phyloP scores from a whole-genome alignment of 2,329 filamentous ascomycete species.

The Beauveria bassiana region DNA sequence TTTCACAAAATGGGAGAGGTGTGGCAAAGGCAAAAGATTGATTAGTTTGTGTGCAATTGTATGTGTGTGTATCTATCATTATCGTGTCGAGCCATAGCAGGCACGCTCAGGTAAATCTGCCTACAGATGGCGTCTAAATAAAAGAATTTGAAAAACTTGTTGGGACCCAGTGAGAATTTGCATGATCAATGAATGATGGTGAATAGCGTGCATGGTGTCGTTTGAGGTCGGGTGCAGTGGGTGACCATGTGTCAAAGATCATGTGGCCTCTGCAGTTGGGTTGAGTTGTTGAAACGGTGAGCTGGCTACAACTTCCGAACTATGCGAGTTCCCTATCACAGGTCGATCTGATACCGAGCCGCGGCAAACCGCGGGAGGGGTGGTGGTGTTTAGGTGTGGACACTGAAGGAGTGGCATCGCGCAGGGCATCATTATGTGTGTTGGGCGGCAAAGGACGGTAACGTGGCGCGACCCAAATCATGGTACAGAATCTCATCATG shows the following conservation, averaged over 20 bases:
- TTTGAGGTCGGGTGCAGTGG: not conserved
- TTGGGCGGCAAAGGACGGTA: no score
- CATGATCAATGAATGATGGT: not conserved
- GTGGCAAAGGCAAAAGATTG: not conserved
- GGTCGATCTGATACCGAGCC: not conserved
- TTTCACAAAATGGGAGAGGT: not conserved
- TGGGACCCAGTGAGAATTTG: not conserved
- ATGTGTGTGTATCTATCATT: slow-evolving; percentile 3
- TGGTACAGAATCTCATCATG: no score
- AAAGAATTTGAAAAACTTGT: not conserved
- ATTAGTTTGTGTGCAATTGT: slow-evolving; percentile 4
- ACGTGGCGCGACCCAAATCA: no score
- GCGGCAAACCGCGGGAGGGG: not conserved
- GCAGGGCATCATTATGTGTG: no score
- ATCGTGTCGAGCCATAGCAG: not conserved
- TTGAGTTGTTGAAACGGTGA: not conserved
- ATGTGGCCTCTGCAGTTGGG: not conserved
- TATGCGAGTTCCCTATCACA: not conserved
- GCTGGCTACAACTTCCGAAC: not conserved
- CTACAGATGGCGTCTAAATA: not conserved
- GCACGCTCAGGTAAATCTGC: not conserved
- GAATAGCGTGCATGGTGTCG: not conserved
- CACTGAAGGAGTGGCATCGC: no score
- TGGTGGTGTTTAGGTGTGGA: not conserved
- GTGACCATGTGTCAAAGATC: not conserved